phyloP scores from a whole-genome alignment of 108 stramenopile species.

The Cyclotella baltica region DNA sequence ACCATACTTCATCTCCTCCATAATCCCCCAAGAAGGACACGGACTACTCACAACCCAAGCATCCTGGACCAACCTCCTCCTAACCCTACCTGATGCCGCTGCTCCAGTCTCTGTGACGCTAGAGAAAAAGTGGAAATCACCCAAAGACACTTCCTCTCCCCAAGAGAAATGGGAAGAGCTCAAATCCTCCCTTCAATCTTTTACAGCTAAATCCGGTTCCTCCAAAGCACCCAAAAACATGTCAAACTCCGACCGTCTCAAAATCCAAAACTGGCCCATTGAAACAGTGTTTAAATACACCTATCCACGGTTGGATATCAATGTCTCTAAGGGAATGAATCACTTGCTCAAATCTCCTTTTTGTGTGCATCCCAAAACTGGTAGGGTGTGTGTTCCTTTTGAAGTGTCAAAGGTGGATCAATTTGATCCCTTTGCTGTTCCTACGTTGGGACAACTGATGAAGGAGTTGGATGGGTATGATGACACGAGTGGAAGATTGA shows the following conservation, averaged over 20 bases:
- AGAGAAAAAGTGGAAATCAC: conserved; percentile 67
- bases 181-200: conserved; percentile 62
- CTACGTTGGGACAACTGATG: conserved; percentile 79
- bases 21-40: conserved; percentile 85
- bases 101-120: conserved; percentile 61
- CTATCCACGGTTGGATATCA: conserved; percentile 99
- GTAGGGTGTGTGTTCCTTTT: conserved; percentile 98
- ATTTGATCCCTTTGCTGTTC: conserved; percentile 92
- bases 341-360: conserved; percentile 99
- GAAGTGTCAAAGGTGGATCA: conserved; percentile 55
- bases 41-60: conserved; percentile 81
- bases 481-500: conserved; percentile 4
- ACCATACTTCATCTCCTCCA: conserved; percentile 88
- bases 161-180: conserved; percentile 88
- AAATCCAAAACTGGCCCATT: conserved; percentile 86
- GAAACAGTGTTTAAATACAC: conserved; percentile 92
- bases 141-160: conserved; percentile 42
- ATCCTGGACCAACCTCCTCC: conserved; percentile 84
- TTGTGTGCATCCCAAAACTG: conserved; percentile 99
- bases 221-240: conserved; percentile 58
- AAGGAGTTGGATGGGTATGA: conserved; percentile 74
- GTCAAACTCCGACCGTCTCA: conserved; percentile 58
- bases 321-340: conserved; percentile 98
- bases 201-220: conserved; percentile 51
- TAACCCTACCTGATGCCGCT: conserved; percentile 84